A percentile compares a stretch with the other conserved stretches of the same genome.
phyloP scores from a whole-genome alignment of 345 rosid genomes.

The Rhodamnia argentea region DNA sequence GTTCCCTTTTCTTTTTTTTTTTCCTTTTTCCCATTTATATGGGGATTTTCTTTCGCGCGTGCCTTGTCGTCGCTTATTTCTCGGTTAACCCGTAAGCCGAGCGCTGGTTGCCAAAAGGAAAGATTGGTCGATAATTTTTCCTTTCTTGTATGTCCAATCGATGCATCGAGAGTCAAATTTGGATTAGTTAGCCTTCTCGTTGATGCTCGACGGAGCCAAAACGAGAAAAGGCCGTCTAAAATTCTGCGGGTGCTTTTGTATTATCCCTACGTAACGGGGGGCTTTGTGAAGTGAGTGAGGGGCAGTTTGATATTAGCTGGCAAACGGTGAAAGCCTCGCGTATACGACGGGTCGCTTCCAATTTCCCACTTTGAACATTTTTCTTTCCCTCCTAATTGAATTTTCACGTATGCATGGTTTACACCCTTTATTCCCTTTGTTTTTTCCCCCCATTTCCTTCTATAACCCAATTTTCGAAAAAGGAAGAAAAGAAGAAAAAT shows the following conservation, averaged over 20 bases:
- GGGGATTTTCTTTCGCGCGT: neutral
- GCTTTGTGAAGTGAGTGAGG: neutral
- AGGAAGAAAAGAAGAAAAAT: neutral
- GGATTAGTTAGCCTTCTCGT: neutral
- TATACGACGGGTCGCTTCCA: neutral
- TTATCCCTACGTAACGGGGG: neutral
- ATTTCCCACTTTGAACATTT: neutral
- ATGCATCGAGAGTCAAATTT: neutral
- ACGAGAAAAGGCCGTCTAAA: neutral
- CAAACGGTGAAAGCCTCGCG: neutral
- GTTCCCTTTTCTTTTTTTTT: neutral
- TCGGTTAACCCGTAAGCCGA: neutral
- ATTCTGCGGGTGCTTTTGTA: neutral
- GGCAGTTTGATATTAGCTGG: slow-evolving; percentile 3
- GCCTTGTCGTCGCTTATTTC: neutral
- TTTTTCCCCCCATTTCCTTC: neutral
- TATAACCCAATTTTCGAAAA: neutral
- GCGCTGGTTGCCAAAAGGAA: neutral
- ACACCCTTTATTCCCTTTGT: neutral
- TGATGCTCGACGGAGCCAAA: neutral
- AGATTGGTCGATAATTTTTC: neutral
- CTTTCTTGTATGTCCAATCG: neutral
- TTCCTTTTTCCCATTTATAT: neutral
- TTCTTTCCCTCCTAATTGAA: neutral
- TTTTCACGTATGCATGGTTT: neutral